Conservation (phyloP, 257 asterid species). For the Primulina eburnea region DNA sequence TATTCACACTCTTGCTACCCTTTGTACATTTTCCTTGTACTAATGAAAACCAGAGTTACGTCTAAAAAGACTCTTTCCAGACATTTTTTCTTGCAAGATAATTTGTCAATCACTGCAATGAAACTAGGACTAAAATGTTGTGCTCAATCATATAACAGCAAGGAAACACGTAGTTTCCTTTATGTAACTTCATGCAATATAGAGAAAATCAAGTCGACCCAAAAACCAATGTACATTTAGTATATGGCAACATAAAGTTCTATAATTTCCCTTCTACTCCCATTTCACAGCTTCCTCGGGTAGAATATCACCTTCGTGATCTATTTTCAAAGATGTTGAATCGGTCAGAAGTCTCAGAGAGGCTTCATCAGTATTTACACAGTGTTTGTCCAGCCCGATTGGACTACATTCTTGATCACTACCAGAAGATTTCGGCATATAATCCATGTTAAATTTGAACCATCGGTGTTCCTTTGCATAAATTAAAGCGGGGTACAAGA, state of each 20-base stretch:
- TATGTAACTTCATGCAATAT: neutral
- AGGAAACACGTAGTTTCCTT: neutral
- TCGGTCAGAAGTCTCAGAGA: constrained; percentile 37
- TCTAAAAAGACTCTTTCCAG: neutral
- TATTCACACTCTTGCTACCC: neutral
- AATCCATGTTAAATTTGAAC: constrained; percentile 37
- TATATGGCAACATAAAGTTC: neutral
- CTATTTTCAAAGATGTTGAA: constrained; percentile 7
- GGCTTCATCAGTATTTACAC: constrained; percentile 28
- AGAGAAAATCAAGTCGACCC: neutral
- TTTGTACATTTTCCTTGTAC: neutral
- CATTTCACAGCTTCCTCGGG: constrained; percentile 19
- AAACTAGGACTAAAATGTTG: neutral
- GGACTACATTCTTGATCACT: constrained; percentile 33
- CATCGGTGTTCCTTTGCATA: constrained; percentile 50
- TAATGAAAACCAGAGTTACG: neutral
- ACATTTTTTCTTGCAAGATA: neutral
- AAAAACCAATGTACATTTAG: no score
- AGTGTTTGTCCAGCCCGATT: constrained; percentile 23
- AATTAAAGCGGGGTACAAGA: constrained; percentile 45
- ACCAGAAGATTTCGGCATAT: constrained; percentile 8
- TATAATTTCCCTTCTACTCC: constrained; percentile 29
- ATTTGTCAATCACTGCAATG: neutral
- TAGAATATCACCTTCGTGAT: constrained; percentile 17
- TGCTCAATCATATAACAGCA: neutral